These are phyloP conservation scores for Cocos nucifera DNA, from an alignment of 176 grass and related monocot species.

Conservation along the genomic window DNA sequence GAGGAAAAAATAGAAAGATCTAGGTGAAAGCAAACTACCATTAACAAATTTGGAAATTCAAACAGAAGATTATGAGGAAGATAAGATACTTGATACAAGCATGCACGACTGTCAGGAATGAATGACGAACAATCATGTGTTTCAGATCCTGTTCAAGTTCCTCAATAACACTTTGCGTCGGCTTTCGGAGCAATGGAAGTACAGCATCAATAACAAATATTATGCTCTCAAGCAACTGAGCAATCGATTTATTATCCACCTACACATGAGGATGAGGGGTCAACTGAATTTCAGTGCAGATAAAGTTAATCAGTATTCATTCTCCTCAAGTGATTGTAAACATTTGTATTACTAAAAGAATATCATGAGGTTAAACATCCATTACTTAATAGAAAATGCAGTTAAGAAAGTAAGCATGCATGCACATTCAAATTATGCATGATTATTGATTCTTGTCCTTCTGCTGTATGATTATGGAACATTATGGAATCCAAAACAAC, in stretches of 20 bases:
- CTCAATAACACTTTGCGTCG: conserved; percentile 68
- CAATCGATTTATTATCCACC: conserved; percentile 78
- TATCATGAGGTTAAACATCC: too few species aligned
- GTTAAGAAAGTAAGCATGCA: too few species aligned
- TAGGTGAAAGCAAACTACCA: not conserved
- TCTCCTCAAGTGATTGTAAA: too few species aligned
- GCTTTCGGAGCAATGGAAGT: conserved; percentile 84
- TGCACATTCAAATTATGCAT: too few species aligned
- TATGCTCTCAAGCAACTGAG: conserved; percentile 93
- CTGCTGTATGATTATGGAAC: too few species aligned
- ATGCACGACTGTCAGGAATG: conserved; percentile 94
- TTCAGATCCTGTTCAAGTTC: conserved; percentile 98
- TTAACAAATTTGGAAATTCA: not conserved
- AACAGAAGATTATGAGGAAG: not conserved
- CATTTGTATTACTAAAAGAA: too few species aligned
- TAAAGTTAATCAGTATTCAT: too few species aligned
- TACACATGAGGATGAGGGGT: conserved; percentile 30
- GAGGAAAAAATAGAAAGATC: too few species aligned
- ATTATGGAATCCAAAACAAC: too few species aligned
- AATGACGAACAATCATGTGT: conserved; percentile 93
- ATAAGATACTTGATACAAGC: conserved; percentile 88
- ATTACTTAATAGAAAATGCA: too few species aligned
- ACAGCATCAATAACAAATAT: conserved; percentile 94
- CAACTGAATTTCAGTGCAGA: conserved; percentile 2
- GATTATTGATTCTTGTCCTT: too few species aligned